Evolutionary conservation across 2,329 filamentous ascomycete species (phyloP), one percentile per base, ranked within the genome.

Genomic region (Pseudocercospora fijiensis): DNA sequence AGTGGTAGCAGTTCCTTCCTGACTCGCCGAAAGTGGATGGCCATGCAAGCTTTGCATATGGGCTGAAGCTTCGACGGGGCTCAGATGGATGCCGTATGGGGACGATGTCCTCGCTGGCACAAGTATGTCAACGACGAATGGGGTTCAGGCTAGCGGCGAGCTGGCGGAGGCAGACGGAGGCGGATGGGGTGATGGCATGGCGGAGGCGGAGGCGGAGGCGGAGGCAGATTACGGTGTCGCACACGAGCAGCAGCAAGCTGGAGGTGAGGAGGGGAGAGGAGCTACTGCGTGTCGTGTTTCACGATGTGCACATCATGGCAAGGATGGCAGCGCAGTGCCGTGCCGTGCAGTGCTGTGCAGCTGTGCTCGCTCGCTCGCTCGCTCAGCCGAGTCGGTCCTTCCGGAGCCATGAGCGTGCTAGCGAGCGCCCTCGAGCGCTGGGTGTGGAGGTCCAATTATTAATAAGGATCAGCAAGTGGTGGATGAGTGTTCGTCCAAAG

Each of bases 1-100:
- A 37, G 30, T 28, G 37, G 56, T 37, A 58, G 33, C 55, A 57
- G 57, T 37, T 51, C n/a, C 13, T 22, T 28, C 51, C 30, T 33
- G 30, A 56, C 58, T 58, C 56, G 61, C 58, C 58, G 55, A 59
- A 62, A 64, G 58, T 33, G 53, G 33, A n/a, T 27, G 26, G 51
- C 24, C 18, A 41, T 55, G 58, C 28, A 57, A 57, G 27, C 30
- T 33, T 28, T 41, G 57, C 61, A 60, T 59, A 51, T 41, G 27
- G 47, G 61, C 62, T 57, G 57, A 64, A 53, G n/a, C 49, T 30
- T 49, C 37, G 41, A 22, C 22, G 57, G 10, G 26, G 41, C 16
- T 58, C 24, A 49, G 57, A 45, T 41, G 10, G n/a, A 26, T 24
- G 10, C 24, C 28, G 53, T 28, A 18, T 6, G 16, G 22, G n/a